These are phyloP conservation scores for Grigorovia transvaalensis DNA, from an alignment of 805 yeast species.

Conservation along the genomic window DNA sequence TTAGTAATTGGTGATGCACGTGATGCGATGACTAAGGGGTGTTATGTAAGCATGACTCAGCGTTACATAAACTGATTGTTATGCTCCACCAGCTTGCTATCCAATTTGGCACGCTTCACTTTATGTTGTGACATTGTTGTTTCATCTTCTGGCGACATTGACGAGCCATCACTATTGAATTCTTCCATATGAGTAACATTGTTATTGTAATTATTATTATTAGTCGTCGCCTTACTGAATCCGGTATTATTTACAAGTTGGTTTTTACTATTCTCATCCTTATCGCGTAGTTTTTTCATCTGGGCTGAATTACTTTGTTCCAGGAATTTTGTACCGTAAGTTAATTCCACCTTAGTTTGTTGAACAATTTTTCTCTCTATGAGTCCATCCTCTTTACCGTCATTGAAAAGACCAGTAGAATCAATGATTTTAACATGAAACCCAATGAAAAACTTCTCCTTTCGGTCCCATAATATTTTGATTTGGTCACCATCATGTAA, in stretches of 20 bases:
- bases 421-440: slow-evolving; percentile 47
- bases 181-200: not conserved
- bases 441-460: slow-evolving; percentile 37
- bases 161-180: not conserved
- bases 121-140: not conserved
- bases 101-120: slow-evolving; percentile 26
- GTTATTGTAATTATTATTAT: not conserved
- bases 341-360: slow-evolving; percentile 21
- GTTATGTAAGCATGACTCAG: not conserved
- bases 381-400: slow-evolving; percentile 28
- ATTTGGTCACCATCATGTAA: slow-evolving; percentile 57
- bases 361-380: slow-evolving; percentile 10
- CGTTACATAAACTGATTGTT: slow-evolving; percentile 11
- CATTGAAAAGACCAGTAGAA: slow-evolving; percentile 52
- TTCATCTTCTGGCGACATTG: not conserved
- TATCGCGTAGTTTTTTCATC: slow-evolving; percentile 8
- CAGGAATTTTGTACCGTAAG: slow-evolving; percentile 6
- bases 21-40: not conserved
- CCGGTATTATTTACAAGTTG: not conserved
- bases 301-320: slow-evolving; percentile 7
- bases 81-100: slow-evolving; percentile 14
- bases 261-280: not conserved
- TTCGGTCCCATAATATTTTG: slow-evolving; percentile 52
- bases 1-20: not conserved
- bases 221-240: not conserved